Evolutionary conservation across 1,139 yeast species (phyloP).

Genomic region (Taphrina wiesneri): DNA sequence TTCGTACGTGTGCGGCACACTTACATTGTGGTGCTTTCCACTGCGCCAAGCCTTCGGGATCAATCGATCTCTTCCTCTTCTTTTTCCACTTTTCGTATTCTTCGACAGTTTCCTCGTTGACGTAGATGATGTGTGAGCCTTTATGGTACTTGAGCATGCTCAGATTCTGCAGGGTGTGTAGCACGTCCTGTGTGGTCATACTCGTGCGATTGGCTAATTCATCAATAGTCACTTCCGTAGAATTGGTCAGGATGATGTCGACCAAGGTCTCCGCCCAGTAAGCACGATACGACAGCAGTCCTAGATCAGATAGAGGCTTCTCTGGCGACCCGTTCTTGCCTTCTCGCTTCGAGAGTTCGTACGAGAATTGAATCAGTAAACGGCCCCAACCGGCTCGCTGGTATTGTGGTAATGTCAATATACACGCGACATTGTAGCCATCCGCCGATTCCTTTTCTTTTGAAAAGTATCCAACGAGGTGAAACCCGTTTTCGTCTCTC

Average conservation of each 20-base stretch:
- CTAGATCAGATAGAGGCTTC: conserved; percentile 93
- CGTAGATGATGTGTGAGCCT: conserved; percentile 91
- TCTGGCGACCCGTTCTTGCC: conserved; percentile 94
- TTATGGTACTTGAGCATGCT: conserved; percentile 88
- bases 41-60: conserved; percentile 60
- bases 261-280: conserved; percentile 93
- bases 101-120: conserved; percentile 78
- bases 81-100: conserved; percentile 72
- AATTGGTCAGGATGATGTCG: conserved; percentile 66
- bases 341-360: conserved; percentile 82
- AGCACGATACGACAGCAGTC: conserved; percentile 88
- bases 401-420: conserved; percentile 89
- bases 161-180: conserved; percentile 87
- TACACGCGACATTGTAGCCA: conserved; percentile 96
- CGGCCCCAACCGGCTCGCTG: conserved; percentile 95
- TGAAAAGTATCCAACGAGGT: conserved; percentile 91
- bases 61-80: conserved; percentile 68
- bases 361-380: conserved; percentile 85
- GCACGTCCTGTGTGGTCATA: conserved; percentile 94
- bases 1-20: not conserved
- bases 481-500: conserved; percentile 85
- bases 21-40: conserved; percentile 80
- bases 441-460: conserved; percentile 96
- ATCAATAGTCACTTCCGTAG: conserved; percentile 79
- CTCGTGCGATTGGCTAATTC: conserved; percentile 84